Conservation (phyloP, 2,329 filamentous ascomycete genomes). For the Sporothrix pallida region DNA sequence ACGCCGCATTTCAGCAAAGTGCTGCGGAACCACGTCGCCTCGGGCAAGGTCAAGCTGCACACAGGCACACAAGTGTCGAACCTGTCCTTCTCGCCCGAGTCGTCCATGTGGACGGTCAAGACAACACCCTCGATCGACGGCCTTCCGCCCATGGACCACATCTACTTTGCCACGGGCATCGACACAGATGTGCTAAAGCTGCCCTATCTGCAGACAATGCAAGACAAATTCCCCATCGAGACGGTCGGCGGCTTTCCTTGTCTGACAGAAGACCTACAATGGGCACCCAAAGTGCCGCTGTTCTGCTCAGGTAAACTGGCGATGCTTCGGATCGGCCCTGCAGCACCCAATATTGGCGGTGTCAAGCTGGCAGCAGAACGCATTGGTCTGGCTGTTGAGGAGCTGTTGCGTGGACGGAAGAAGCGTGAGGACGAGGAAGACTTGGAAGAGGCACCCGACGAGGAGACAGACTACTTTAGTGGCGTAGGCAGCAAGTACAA, state of each 20-base stretch:
- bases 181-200: constrained; percentile 66
- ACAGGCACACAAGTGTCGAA: constrained; percentile 42
- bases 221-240: constrained; percentile 64
- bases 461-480: constrained; percentile 32
- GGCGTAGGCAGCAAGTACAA: constrained; percentile 36
- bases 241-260: constrained; percentile 71
- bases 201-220: constrained; percentile 65
- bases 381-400: constrained; percentile 34
- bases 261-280: constrained; percentile 77
- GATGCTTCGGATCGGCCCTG: constrained; percentile 37
- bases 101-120: constrained; percentile 50
- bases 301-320: constrained; percentile 38
- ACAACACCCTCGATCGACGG: constrained; percentile 59
- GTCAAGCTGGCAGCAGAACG: constrained; percentile 37
- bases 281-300: constrained; percentile 71
- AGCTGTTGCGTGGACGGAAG: constrained; percentile 14
- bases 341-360: constrained; percentile 37
- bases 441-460: background rate
- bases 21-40: constrained; percentile 64
- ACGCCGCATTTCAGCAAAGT: constrained; percentile 71
- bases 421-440: background rate
- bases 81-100: constrained; percentile 39
- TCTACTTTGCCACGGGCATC: constrained; percentile 78
- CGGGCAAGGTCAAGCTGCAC: constrained; percentile 60
- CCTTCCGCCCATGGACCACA: constrained; percentile 67